These are phyloP conservation scores for Neurospora sp. DNA, from an alignment of 495 filamentous ascomycete species.

Conservation along the genomic window DNA sequence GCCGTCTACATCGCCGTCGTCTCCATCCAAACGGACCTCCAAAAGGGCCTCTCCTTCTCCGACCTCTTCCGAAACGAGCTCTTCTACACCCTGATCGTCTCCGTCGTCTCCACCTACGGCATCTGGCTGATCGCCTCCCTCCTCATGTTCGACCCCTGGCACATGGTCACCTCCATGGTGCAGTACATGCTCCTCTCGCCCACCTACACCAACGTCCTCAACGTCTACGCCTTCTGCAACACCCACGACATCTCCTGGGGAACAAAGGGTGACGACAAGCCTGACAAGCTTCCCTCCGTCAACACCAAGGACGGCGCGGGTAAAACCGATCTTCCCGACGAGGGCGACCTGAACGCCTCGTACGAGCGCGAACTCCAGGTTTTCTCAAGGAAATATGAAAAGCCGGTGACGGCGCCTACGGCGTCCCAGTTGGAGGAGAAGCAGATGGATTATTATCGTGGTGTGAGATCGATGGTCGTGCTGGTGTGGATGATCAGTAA, in stretches of 20 bases:
- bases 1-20: slow-evolving; percentile 89
- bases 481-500: slow-evolving; percentile 96
- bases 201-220: slow-evolving; percentile 92
- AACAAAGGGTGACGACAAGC: slow-evolving; percentile 88
- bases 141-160: slow-evolving; percentile 97
- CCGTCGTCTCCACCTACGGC: slow-evolving; percentile 81
- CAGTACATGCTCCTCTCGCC: slow-evolving; percentile 96
- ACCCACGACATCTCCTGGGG: slow-evolving; percentile 97
- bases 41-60: slow-evolving; percentile 50
- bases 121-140: slow-evolving; percentile 89
- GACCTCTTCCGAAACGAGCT: slow-evolving; percentile 75
- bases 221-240: slow-evolving; percentile 97
- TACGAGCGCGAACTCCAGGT: slow-evolving; percentile 77
- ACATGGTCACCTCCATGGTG: slow-evolving; percentile 92
- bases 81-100: slow-evolving; percentile 91
- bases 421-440: slow-evolving; percentile 56
- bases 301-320: slow-evolving; percentile 88
- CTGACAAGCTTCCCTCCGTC: slow-evolving; percentile 70
- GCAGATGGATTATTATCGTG: slow-evolving; percentile 98
- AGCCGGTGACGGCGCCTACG: slow-evolving; percentile 52
- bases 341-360: slow-evolving; percentile 71
- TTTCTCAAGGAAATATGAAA: slow-evolving; percentile 58
- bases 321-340: slow-evolving; percentile 86
- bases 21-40: slow-evolving; percentile 62
- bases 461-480: slow-evolving; percentile 84